Evolutionary conservation across 441 rosid genomes (phyloP).

Genomic region (Breynia disticha): DNA sequence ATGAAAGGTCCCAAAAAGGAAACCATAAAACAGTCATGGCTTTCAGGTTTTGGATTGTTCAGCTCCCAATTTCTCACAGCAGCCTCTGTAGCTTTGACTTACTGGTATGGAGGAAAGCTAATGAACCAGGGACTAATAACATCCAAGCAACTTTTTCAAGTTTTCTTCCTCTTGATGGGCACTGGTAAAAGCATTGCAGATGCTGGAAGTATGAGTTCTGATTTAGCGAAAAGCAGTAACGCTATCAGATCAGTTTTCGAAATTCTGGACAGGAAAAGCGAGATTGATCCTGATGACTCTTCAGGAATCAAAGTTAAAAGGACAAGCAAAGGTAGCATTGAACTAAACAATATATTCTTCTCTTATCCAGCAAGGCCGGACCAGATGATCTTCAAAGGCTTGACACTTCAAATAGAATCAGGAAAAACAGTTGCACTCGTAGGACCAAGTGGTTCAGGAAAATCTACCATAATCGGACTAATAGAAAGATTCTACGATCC

Average conservation of each 20-base stretch:
- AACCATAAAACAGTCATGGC: constrained; percentile 34
- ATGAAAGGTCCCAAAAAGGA: constrained; percentile 26
- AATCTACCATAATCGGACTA: constrained; percentile 36
- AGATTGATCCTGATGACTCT: constrained; percentile 30
- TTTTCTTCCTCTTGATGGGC: constrained; percentile 37
- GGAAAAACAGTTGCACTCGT: constrained; percentile 36
- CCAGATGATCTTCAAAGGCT: constrained; percentile 36
- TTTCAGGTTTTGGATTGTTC: constrained; percentile 35
- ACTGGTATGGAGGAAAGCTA: constrained; percentile 41
- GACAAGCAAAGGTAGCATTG: constrained; percentile 24
- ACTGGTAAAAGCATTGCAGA: constrained; percentile 38
- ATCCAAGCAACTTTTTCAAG: constrained; percentile 31
- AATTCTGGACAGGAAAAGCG: constrained; percentile 27
- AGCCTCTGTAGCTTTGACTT: constrained; percentile 28
- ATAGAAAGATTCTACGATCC: constrained; percentile 47
- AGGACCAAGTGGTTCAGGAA: constrained; percentile 43
- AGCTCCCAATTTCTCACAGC: constrained; percentile 37
- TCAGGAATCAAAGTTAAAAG: constrained; percentile 12
- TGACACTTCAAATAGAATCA: constrained; percentile 26
- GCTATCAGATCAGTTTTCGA: constrained; percentile 29
- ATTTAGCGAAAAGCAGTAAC: constrained; percentile 30
- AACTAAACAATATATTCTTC: constrained; percentile 28
- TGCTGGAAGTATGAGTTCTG: constrained; percentile 49
- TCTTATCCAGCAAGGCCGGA: constrained; percentile 41
- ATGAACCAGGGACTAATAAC: constrained; percentile 22